Base-by-base conservation (phyloP, 306 rosid genomes). In the Cucurbita maxima region DNA sequence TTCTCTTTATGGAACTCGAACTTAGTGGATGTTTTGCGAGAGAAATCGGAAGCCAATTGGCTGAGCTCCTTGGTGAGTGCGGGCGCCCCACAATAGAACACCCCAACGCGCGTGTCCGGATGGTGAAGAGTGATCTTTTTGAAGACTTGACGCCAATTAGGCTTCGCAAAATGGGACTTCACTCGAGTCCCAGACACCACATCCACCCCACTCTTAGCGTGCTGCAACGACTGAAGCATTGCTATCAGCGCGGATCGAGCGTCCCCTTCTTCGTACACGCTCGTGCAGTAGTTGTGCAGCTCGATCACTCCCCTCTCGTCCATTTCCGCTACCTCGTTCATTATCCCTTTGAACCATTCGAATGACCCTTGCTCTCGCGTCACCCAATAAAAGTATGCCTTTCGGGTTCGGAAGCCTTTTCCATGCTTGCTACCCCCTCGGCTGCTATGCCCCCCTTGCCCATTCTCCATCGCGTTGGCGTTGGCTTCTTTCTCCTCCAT, bases 191-290 rank as follows among this genome's bases (percentile, higher is more conserved):
- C 90, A 0, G 90, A 86, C 12, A 86, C 90, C 14, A 86, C 90
- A 14, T 86, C 90, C 5, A 86, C 80, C 0, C 88, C 90, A 14
- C 52, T 86, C 81, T 86, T 86, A 14, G 90, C 90, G 10, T 86
- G 86, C 69, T 86, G 86, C 7, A 86, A 80, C 1, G 84, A 79
- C 25, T 86, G 90, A 40, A 86, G 87, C 90, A 86, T 86, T 19
- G 87, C 75, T 25, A 86, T 86, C 13, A 86, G 75, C 6, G 90
- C 90, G 1, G 90, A 86, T 72, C 90, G 71, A 13, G 90, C 90
- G 11, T 86, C 90, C 2, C 90, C 90, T 78, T 84, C 87, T 77
- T 86, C 90, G 37, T 86, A 84, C 75, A 84, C 90, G 6, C 90
- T 86, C 3, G 90, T 86, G 74, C 90, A 86, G 61, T 86, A 86